Evolutionary conservation across 2,329 filamentous ascomycete genomes (phyloP).

Genomic region (Colletotrichum filicis): DNA sequence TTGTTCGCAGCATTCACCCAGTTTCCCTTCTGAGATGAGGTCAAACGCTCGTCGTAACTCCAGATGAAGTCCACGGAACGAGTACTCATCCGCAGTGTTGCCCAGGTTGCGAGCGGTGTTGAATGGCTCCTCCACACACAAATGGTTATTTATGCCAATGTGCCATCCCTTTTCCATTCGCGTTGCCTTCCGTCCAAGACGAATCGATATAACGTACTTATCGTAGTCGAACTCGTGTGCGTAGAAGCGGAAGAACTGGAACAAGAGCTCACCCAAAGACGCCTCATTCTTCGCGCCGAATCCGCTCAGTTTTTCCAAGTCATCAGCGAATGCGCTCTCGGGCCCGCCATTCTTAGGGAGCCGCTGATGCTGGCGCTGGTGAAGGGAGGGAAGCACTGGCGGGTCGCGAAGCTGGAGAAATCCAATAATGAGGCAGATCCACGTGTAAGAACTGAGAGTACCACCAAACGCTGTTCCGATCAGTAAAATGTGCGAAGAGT

Average conservation of each 20-base stretch:
- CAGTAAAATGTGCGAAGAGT: conserved; percentile 30
- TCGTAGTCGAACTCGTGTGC: conserved; percentile 94
- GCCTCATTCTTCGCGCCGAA: conserved; percentile 86
- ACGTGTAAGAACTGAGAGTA: conserved; percentile 97
- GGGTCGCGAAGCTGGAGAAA: conserved; percentile 91
- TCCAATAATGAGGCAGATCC: conserved; percentile 98
- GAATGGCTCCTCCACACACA: conserved; percentile 98
- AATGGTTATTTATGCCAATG: conserved; percentile 79
- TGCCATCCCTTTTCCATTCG: conserved; percentile 93
- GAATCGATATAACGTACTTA: conserved; percentile 84
- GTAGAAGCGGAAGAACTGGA: conserved; percentile 95
- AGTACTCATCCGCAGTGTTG: conserved; percentile 95
- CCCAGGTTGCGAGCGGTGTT: conserved; percentile 89
- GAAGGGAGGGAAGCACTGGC: conserved; percentile 86
- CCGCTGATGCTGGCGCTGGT: conserved; percentile 75
- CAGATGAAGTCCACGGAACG: conserved; percentile 89
- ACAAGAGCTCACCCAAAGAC: conserved; percentile 85
- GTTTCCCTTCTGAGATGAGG: conserved; percentile 79
- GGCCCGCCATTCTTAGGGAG: conserved; percentile 68
- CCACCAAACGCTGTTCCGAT: conserved; percentile 79
- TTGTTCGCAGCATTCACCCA: conserved; percentile 87
- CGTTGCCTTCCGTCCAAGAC: conserved; percentile 80
- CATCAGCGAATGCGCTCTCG: conserved; percentile 85
- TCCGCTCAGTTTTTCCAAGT: conserved; percentile 77
- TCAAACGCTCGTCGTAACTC: conserved; percentile 92